Evolutionary conservation across 129 eudicot genomes (phyloP), one percentile per base, ranked within the genome.

Genomic region (Flaveria robusta): DNA sequence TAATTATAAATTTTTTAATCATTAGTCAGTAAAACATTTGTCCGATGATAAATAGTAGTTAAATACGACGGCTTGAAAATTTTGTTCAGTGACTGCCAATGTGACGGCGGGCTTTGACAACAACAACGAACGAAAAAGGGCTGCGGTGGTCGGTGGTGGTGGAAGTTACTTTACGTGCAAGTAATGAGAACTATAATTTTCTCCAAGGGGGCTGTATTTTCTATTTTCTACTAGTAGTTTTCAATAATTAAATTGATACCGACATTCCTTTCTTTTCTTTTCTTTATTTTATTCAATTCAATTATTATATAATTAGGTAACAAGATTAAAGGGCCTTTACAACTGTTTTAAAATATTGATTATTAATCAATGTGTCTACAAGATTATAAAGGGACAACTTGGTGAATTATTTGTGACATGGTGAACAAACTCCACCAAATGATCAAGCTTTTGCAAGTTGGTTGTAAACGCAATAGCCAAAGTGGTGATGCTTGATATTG

Each of bases 381-480:
- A 37, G 42, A 22, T 4, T 7, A 22, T 55, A n/a, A 29, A 77
- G 12, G 1, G 56, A 15, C 74, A 67, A 77, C 19, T 54, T 41
- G 81, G 9, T 16, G 51, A 7, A 77, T 55, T 5, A 77, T 77
- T 66, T 50, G 66, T 50, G 64, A 46, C 70, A 16, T 74, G 19
- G 7, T 75, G 1, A 76, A 23, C n/a, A 66, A 51, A 16, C 34
- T 29, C 66, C 74, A 51, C 73, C 81, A 54, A 3, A 77, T 58
- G 68, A 68, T n/a, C n/a, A n/a, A 68, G 52, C 62, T 58, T 58
- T 78, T 78, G 82, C 76, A 78, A 78, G 76, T 78, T 70, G 82
- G 34, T 77, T 2, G 42, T 39, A 46, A 63, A 70, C 76, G 50
- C 70, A 70, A 43, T 69, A 45, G 23, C 63, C 12, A 27, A 78